phyloP scores from a whole-genome alignment of 1,139 yeast genomes.

The Hyphopichia buzzinii region DNA sequence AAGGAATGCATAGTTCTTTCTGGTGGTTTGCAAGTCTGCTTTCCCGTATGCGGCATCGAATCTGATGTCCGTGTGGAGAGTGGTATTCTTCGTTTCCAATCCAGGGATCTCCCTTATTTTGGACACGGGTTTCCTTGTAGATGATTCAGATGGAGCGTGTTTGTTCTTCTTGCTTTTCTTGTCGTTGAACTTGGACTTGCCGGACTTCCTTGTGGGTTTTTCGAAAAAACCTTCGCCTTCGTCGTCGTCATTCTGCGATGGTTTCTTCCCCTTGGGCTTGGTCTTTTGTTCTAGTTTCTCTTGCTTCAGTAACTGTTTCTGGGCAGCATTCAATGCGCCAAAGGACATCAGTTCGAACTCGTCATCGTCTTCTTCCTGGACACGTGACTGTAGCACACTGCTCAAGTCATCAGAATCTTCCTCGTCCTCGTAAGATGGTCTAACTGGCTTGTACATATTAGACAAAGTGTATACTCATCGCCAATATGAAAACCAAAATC shows the following conservation, averaged over 20 bases:
- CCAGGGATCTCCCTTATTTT: constrained; percentile 77
- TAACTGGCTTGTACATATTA: constrained; percentile 3
- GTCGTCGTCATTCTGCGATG: background rate
- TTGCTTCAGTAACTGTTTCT: constrained; percentile 40
- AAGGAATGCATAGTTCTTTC: constrained; percentile 78
- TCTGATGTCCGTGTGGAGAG: constrained; percentile 72
- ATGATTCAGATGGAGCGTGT: constrained; percentile 79
- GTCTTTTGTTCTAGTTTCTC: constrained; percentile 15
- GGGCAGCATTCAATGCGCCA: constrained; percentile 60
- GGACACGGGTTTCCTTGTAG: constrained; percentile 71
- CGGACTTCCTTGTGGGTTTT: background rate
- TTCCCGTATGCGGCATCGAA: constrained; percentile 89
- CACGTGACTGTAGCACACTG: constrained; percentile 4
- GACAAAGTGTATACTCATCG: no score
- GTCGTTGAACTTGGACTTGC: background rate
- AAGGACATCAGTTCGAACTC: constrained; percentile 41
- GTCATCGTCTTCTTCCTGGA: constrained; percentile 6
- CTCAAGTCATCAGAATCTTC: constrained; percentile 5
- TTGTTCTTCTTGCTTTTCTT: constrained; percentile 43
- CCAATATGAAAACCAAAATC: no score
- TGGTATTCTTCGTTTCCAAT: constrained; percentile 40
- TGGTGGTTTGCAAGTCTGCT: constrained; percentile 62
- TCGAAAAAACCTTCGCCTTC: background rate
- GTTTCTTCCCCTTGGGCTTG: constrained; percentile 6
- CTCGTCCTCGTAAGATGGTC: constrained; percentile 11